phyloP scores from a whole-genome alignment of 208 protist species.

The Acanthamoeba royreba region DNA sequence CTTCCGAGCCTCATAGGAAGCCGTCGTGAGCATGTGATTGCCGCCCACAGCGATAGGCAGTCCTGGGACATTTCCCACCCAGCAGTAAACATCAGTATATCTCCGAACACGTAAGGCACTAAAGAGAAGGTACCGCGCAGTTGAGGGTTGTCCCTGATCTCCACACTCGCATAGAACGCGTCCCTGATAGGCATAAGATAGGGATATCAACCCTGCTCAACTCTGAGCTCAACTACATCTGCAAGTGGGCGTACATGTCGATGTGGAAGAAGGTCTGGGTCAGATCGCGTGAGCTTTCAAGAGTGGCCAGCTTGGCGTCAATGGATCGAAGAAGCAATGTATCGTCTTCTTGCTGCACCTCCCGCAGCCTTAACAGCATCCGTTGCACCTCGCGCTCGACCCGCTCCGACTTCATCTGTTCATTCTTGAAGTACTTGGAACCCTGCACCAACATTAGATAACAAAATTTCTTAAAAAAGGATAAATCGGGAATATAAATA shows the following conservation, averaged over 20 bases:
- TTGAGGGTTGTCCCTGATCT: slow-evolving; percentile 54
- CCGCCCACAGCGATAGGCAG: slow-evolving; percentile 60
- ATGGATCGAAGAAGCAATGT: not conserved
- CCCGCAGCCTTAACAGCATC: not conserved
- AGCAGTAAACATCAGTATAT: not conserved
- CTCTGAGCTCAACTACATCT: no score
- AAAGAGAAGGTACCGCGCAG: slow-evolving; percentile 14
- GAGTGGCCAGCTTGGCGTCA: slow-evolving; percentile 22
- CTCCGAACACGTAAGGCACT: no score
- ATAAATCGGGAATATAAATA: no score
- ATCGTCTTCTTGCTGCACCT: not conserved
- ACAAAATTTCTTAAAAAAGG: no score
- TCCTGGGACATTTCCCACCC: not conserved
- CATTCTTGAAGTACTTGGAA: slow-evolving; percentile 22
- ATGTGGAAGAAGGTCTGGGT: slow-evolving; percentile 47
- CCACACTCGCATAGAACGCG: slow-evolving; percentile 55
- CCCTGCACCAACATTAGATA: not conserved
- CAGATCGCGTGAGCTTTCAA: not conserved
- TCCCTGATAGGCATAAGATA: slow-evolving; percentile 67
- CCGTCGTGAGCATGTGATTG: slow-evolving; percentile 62
- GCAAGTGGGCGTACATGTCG: slow-evolving; percentile 68
- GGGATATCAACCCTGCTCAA: no score
- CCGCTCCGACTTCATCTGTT: not conserved
- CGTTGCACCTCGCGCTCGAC: not conserved
- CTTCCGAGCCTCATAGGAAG: slow-evolving; percentile 59